Evolutionary conservation across 129 eudicot genomes (phyloP), one percentile per base, ranked within the genome.

Genomic region (Saussurea involucrata): DNA sequence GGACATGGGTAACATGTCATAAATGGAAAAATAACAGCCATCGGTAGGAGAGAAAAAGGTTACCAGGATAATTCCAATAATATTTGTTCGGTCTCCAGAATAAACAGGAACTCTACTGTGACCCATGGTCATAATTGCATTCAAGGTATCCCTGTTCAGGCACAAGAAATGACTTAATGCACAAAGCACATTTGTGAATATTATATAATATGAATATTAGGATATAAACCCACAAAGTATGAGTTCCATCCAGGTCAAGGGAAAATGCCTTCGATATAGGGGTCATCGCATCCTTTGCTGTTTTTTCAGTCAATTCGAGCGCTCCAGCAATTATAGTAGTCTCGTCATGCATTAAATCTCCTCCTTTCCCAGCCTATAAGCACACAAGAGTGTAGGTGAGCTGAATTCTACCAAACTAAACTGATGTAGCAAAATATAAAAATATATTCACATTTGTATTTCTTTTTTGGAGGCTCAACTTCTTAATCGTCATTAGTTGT

Each of bases 321-420:
- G 99, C 99, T 79, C 99, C 99, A 75, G 92, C 96, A 42, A 95
- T 92, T 66, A 95, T 95, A 63, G 99, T 95, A 22, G 99, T 95
- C 84, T 95, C 99, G 28, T 95, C 99, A 83, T 90, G 99, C 18
- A 97, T 95, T 83, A 95, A 85, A 69, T 92, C 96, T 77, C 99
- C 99, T 73, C 97, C 99, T 87, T 92, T 95, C 27, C 99, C 99
- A 80, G 97, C 99, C 99, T 95, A 87, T n/a, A n/a, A n/a, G n/a
- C n/a, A n/a, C n/a, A n/a, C n/a, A n/a, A n/a, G n/a, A n/a, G n/a
- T n/a, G n/a, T n/a, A n/a, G n/a, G n/a, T n/a, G n/a, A n/a, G n/a
- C n/a, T n/a, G n/a, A n/a, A n/a, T n/a, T n/a, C n/a, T n/a, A n/a
- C n/a, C n/a, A n/a, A n/a, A n/a, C n/a, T n/a, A n/a, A n/a, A n/a